phyloP scores from a whole-genome alignment of 371 early-diverging fungal genomes.

The Mucor sp. region DNA sequence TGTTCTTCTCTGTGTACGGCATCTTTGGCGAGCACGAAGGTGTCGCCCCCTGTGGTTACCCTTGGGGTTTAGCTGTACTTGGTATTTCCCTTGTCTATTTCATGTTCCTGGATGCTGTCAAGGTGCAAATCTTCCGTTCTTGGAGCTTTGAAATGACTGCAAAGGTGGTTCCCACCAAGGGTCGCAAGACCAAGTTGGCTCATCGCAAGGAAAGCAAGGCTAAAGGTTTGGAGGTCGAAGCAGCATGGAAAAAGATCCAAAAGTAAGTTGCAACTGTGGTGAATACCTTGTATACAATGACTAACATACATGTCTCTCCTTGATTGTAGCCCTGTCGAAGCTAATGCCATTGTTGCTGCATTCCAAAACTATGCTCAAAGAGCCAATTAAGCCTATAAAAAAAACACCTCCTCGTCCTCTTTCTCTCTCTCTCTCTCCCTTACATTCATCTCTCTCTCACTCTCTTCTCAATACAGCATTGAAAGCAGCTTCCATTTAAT shows the following conservation, averaged over 20 bases:
- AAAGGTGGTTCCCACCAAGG: constrained; percentile 63
- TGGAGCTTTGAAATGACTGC: constrained; percentile 74
- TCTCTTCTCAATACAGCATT: not conserved
- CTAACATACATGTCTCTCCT: not conserved
- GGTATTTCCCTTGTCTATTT: constrained; percentile 71
- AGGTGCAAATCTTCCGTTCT: constrained; percentile 74
- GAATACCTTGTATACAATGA: not conserved
- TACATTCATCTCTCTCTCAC: not conserved
- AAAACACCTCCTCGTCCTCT: too few species aligned
- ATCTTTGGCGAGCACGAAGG: constrained; percentile 47
- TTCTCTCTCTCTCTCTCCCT: not conserved
- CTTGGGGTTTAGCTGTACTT: constrained; percentile 66
- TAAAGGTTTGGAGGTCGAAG: constrained; percentile 28
- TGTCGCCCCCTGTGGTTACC: constrained; percentile 55
- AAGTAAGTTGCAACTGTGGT: constrained; percentile 10
- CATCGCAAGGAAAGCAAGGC: constrained; percentile 48
- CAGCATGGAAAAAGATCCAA: constrained; percentile 26
- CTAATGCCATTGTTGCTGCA: constrained; percentile 21
- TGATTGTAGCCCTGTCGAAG: constrained; percentile 25
- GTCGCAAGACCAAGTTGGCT: constrained; percentile 58
- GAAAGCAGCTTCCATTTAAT: not conserved
- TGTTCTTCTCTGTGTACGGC: constrained; percentile 86
- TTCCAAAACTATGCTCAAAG: constrained; percentile 23
- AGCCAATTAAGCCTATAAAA: not conserved
- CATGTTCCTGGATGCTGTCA: constrained; percentile 83